Conservation (phyloP, 352 stramenopile species). For the Aphanomyces stellatus region DNA sequence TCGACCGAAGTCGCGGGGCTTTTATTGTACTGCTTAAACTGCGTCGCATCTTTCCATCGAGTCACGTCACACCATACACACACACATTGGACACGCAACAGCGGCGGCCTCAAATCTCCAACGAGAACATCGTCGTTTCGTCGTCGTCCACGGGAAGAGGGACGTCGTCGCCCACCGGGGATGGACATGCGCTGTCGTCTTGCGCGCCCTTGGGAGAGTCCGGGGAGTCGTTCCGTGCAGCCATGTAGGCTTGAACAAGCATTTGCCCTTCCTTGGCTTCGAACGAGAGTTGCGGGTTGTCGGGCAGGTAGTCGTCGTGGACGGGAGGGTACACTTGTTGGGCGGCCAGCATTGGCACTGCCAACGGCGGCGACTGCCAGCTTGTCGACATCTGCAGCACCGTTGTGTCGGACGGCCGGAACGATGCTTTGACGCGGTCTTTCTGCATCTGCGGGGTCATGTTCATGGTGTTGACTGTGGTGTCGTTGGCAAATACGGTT, state of each 20-base stretch:
- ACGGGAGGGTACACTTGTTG: background rate
- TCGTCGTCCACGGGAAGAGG: too few species aligned
- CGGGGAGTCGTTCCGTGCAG: background rate
- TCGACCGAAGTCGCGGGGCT: too few species aligned
- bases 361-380: slow-evolving; percentile 15
- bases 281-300: slow-evolving; percentile 11
- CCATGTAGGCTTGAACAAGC: slow-evolving; percentile 6
- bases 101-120: background rate
- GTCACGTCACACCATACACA: background rate
- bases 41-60: too few species aligned
- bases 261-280: slow-evolving; percentile 14
- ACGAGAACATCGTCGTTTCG: background rate
- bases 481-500: too few species aligned
- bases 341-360: background rate
- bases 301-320: background rate
- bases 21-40: too few species aligned
- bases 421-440: too few species aligned
- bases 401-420: background rate
- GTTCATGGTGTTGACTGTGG: too few species aligned
- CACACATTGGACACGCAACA: background rate
- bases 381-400: background rate
- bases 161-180: too few species aligned
- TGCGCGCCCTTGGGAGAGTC: background rate
- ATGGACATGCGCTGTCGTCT: too few species aligned
- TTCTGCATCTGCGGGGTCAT: background rate